Evolutionary conservation across 768 basidiomycete species (phyloP).

Genomic region (Tylopilus felleus): DNA sequence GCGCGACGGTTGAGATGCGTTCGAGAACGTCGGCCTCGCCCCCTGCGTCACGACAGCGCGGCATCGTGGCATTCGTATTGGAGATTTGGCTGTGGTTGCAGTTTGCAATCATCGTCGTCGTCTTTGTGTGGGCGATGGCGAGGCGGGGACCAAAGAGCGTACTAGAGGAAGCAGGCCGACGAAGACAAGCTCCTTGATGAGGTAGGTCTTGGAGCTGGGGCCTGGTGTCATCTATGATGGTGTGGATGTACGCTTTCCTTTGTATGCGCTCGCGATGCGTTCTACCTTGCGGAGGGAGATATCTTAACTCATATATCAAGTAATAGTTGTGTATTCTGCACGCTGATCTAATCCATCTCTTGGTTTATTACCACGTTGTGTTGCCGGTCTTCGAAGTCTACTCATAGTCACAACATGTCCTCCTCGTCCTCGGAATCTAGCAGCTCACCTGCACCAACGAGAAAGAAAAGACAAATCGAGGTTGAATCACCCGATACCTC

Average conservation of each 20-base stretch:
- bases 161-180: constrained; percentile 43
- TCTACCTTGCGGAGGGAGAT: constrained; percentile 10
- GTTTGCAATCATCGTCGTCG: constrained; percentile 66
- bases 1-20: background rate
- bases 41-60: constrained; percentile 27
- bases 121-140: constrained; percentile 82
- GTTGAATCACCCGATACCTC: constrained; percentile 14
- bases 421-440: constrained; percentile 30
- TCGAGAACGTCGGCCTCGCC: constrained; percentile 12
- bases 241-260: constrained; percentile 2
- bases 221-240: background rate
- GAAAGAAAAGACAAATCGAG: constrained; percentile 25
- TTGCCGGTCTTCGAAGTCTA: background rate
- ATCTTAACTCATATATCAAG: constrained; percentile 18
- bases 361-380: constrained; percentile 1
- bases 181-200: constrained; percentile 20
- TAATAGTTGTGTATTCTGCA: constrained; percentile 22
- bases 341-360: constrained; percentile 7
- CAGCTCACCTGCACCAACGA: constrained; percentile 26
- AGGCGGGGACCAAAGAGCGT: constrained; percentile 71
- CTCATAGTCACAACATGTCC: constrained; percentile 6
- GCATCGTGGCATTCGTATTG: constrained; percentile 47
- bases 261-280: background rate
- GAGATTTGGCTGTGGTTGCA: constrained; percentile 87
- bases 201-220: background rate